phyloP scores from a whole-genome alignment of 2,329 filamentous ascomycete species.

The Pseudocercospora ulei region DNA sequence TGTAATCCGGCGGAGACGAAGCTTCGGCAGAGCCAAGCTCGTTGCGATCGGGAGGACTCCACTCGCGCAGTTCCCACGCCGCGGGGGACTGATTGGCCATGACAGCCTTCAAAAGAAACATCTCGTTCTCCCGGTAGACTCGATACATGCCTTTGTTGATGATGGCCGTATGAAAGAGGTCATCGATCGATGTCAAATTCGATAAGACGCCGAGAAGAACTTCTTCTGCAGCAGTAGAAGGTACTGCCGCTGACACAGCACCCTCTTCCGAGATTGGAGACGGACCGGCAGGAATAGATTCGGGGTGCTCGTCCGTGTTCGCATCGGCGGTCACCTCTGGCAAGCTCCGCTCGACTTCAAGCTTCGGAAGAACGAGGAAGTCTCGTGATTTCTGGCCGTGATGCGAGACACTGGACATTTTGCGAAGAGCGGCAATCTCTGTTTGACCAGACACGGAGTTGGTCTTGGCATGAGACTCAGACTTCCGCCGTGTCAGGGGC shows the following conservation, averaged over 20 bases:
- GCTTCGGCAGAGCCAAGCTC: conserved; percentile 34
- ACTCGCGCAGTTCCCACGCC: conserved; percentile 53
- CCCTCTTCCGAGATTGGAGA: background rate
- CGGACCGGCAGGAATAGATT: conserved; percentile 1
- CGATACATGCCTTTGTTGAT: conserved; percentile 50
- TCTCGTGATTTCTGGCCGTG: background rate
- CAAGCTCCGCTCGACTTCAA: conserved; percentile 1
- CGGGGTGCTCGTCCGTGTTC: background rate
- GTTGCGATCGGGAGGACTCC: conserved; percentile 45
- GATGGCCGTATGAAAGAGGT: conserved; percentile 47
- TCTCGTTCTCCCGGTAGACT: conserved; percentile 50
- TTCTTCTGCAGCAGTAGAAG: conserved; percentile 36
- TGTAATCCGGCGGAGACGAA: conserved; percentile 43
- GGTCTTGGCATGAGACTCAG: conserved; percentile 9
- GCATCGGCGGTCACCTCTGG: background rate
- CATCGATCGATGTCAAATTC: conserved; percentile 43
- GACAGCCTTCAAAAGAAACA: conserved; percentile 45
- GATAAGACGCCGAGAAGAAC: conserved; percentile 47
- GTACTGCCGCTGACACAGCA: conserved; percentile 1
- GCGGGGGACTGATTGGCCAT: conserved; percentile 48
- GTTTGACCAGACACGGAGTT: background rate
- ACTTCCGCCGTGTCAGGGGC: conserved; percentile 12
- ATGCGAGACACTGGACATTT: conserved; percentile 16
- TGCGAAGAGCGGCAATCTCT: conserved; percentile 10
- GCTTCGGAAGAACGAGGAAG: conserved; percentile 8